These are phyloP conservation scores for Coriaria nepalensis DNA, from an alignment of 306 rosid species.

Conservation along the genomic window DNA sequence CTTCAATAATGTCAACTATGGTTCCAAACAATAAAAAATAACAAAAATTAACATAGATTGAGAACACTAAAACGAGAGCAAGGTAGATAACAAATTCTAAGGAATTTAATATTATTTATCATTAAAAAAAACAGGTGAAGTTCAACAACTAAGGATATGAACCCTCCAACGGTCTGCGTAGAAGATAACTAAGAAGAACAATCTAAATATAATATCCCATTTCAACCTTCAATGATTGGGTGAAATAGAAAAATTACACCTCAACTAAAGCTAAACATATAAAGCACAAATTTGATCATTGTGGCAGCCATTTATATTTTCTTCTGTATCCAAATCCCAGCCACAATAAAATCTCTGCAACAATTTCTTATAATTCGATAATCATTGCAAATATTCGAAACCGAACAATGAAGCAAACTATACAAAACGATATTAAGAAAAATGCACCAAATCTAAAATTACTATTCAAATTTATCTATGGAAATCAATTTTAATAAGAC, in stretches of 20 bases:
- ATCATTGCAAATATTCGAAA: too few species aligned
- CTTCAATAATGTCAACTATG: constrained; percentile 2
- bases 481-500: too few species aligned
- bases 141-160: background rate
- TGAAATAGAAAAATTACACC: too few species aligned
- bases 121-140: background rate
- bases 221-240: constrained; percentile 1
- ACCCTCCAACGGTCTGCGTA: background rate
- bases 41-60: background rate
- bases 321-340: background rate
- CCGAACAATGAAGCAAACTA: too few species aligned
- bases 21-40: constrained; percentile 3
- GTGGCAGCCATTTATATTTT: too few species aligned
- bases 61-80: background rate
- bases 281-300: too few species aligned
- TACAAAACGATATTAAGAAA: too few species aligned
- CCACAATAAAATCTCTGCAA: too few species aligned
- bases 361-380: too few species aligned
- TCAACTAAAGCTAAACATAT: too few species aligned
- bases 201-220: constrained; percentile 5
- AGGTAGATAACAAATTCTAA: background rate
- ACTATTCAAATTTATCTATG: too few species aligned
- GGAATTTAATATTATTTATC: background rate
- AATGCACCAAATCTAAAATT: too few species aligned
- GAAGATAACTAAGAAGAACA: background rate